Evolutionary conservation across 2,329 filamentous ascomycete genomes (phyloP).

Genomic region (Cladosporium sp.): DNA sequence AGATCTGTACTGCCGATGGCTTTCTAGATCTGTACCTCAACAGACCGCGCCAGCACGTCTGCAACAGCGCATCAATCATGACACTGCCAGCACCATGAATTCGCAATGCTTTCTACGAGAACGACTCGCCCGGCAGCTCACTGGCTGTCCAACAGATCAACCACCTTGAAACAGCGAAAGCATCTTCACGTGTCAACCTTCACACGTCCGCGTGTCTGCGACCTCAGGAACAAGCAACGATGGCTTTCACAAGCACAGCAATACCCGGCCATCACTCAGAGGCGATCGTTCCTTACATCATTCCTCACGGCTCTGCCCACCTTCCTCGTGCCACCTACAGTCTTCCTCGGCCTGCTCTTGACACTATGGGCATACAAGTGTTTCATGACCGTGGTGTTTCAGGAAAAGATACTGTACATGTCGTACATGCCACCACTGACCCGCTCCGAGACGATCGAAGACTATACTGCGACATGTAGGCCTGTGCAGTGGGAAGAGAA

Average conservation of each 20-base stretch:
- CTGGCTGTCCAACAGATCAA: no score
- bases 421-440: slow-evolving; percentile 68
- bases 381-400: slow-evolving; percentile 68
- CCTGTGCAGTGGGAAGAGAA: slow-evolving; percentile 65
- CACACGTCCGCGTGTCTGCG: no score
- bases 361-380: slow-evolving; percentile 62
- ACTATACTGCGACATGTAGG: slow-evolving; percentile 56
- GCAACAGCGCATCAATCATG: no score
- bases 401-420: slow-evolving; percentile 80
- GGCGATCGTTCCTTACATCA: not conserved
- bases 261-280: no score
- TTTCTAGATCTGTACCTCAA: not conserved
- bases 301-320: slow-evolving; percentile 35
- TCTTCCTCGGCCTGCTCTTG: slow-evolving; percentile 62
- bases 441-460: slow-evolving; percentile 59
- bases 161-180: no score
- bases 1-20: no score
- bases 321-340: slow-evolving; percentile 58
- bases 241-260: no score
- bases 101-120: not conserved
- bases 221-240: no score
- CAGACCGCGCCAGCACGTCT: no score
- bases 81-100: no score
- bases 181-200: no score
- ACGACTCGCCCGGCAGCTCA: not conserved